Evolutionary conservation across 140 eudicot genomes (phyloP).

Genomic region (Senecio squalidus): DNA sequence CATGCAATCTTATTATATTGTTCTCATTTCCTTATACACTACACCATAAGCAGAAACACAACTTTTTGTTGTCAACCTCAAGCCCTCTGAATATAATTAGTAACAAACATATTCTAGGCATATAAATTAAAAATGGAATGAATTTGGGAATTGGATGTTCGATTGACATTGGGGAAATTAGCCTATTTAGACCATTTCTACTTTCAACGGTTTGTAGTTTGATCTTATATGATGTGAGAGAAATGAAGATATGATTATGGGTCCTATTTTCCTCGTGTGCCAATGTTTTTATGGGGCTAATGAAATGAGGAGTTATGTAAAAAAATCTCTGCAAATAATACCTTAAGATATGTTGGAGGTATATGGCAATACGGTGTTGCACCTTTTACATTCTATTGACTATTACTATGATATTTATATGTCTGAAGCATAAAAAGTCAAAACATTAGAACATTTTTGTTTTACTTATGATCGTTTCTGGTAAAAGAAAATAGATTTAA

Average conservation of each 20-base stretch:
- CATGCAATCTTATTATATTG: conserved; percentile 4
- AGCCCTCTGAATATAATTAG: background rate
- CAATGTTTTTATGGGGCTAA: background rate
- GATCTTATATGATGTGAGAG: background rate
- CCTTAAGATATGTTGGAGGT: background rate
- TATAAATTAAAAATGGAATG: background rate
- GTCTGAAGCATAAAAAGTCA: background rate
- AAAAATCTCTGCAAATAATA: too few species aligned
- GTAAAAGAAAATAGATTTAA: conserved; percentile 3
- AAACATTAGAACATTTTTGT: background rate
- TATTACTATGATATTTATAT: background rate
- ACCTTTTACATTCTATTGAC: background rate
- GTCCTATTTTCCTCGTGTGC: conserved; percentile 1
- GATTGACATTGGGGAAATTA: conserved; percentile 1
- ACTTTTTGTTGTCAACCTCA: background rate
- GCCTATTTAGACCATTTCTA: background rate
- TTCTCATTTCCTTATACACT: background rate
- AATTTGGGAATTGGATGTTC: background rate
- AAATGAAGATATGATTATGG: conserved; percentile 6
- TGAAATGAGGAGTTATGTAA: background rate
- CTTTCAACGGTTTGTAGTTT: background rate
- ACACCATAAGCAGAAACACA: background rate
- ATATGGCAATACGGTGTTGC: background rate
- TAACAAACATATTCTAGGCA: conserved; percentile 5
- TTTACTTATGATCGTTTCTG: background rate